Evolutionary conservation across 2,329 filamentous ascomycete species (phyloP).

Genomic region (Sporothrix pseudoabietina): DNA sequence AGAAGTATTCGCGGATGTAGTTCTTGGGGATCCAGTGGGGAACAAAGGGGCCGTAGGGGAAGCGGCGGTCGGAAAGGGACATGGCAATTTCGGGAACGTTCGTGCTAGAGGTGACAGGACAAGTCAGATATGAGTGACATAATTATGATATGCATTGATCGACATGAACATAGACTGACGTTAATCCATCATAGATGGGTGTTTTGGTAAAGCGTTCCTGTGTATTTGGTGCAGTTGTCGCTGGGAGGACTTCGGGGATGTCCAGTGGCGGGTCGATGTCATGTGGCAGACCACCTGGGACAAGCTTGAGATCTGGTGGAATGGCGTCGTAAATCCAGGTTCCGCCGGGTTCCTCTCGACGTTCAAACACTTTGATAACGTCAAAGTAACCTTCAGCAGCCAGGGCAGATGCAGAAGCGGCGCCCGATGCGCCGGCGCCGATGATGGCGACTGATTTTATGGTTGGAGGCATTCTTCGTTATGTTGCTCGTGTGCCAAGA

Average conservation of each 20-base stretch:
- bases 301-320: constrained; percentile 27
- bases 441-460: constrained; percentile 33
- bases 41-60: constrained; percentile 62
- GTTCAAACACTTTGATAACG: constrained; percentile 48
- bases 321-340: constrained; percentile 38
- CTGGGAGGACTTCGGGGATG: constrained; percentile 25
- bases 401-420: constrained; percentile 51
- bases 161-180: not conserved
- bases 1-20: constrained; percentile 60
- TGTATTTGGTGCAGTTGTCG: constrained; percentile 17
- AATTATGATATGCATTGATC: too few relatives aligned
- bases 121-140: not conserved
- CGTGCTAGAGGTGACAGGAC: constrained; percentile 44
- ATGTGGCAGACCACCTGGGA: constrained; percentile 30
- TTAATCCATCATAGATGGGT: constrained; percentile 33
- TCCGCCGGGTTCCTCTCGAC: constrained; percentile 48
- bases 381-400: constrained; percentile 50
- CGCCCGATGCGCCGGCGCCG: constrained; percentile 39
- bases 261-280: constrained; percentile 30
- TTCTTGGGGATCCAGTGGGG: constrained; percentile 57
- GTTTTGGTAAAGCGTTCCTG: constrained; percentile 32
- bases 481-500: not conserved
- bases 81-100: constrained; percentile 56
- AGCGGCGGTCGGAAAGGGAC: constrained; percentile 62
- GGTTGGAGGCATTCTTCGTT: constrained; percentile 22